Percentiles rank a stretch among this genome's conserved stretches.
Evolutionary conservation across 1,284 basidiomycete genomes (phyloP).

Genomic region (Amylostereum areolatum): DNA sequence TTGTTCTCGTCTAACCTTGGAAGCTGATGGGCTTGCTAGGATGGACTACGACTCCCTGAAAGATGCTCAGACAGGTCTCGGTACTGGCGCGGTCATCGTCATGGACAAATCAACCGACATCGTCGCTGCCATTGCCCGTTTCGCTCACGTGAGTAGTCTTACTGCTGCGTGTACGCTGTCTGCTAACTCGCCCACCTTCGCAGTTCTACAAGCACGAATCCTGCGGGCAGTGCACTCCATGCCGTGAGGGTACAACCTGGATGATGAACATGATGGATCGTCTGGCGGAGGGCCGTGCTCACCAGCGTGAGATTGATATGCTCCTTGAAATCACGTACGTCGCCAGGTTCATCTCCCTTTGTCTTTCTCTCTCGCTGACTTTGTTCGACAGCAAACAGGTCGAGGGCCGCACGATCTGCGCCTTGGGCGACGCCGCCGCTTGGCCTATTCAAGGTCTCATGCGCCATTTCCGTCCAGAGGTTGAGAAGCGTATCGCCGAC

Average conservation of each 20-base stretch:
- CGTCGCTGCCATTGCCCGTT: conserved; percentile 88
- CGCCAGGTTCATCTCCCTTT: conserved; percentile 98
- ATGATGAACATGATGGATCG: conserved; percentile 99
- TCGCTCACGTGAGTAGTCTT: conserved; percentile 60
- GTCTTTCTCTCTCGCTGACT: conserved; percentile 26
- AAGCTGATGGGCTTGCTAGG: conserved; percentile 30
- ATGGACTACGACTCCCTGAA: conserved; percentile 99
- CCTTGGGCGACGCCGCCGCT: conserved; percentile 94
- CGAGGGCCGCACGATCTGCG: conserved; percentile 94
- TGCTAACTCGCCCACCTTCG: not conserved
- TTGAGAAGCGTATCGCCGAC: conserved; percentile 80
- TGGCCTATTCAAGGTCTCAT: conserved; percentile 98
- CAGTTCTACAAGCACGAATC: conserved; percentile 98
- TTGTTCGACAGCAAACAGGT: conserved; percentile 76
- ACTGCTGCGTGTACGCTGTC: not conserved
- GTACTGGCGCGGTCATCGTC: conserved; percentile 97
- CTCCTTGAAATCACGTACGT: conserved; percentile 84
- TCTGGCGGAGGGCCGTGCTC: conserved; percentile 83
- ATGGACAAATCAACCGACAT: conserved; percentile 99
- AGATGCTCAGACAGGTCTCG: conserved; percentile 90
- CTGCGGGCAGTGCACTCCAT: conserved; percentile 97
- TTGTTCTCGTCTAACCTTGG: conserved; percentile 6
- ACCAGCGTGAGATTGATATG: conserved; percentile 96
- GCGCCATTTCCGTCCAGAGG: conserved; percentile 94
- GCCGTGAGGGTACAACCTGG: conserved; percentile 95